Evolutionary conservation across 768 basidiomycete species (phyloP), one percentile per base, ranked within the genome.

Genomic region (Saitozyma sp.): DNA sequence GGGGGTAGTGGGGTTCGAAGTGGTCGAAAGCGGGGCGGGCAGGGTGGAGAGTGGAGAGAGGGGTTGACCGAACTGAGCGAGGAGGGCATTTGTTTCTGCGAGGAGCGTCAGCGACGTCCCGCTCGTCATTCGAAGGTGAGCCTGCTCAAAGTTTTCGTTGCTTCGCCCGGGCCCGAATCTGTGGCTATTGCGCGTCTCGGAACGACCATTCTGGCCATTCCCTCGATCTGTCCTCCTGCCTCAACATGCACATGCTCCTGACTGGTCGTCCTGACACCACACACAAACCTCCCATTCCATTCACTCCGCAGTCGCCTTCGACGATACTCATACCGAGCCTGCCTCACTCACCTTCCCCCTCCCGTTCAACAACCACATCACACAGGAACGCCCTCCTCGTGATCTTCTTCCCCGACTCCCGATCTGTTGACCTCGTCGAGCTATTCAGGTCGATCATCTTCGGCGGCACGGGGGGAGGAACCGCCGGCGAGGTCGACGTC

Each of bases 341-440:
- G 2, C 29, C 17, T 8, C n/a, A 53, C 71, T 50, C 51, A 76
- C 77, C 77, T 55, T 71, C 69, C 66, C 88, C 88, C 45, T 88
- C 86, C 56, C 86, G 87, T 80, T 96, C 92, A 39, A 95, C 88
- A 13, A 95, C 90, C 17, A 95, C 89, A 50, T 90, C 90, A 74
- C 89, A 91, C 75, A 89, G 89, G 79, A 94, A 95, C 29, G 88
- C 89, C 75, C 92, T 88, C 77, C 84, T 88, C 7, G 89, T 93
- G 65, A 86, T 69, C 55, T 81, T 78, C 40, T 80, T 53, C 13
- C 68, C 71, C 8, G 72, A 73, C n/a, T 67, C 65, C 43, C 41
- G 58, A 49, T 78, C 75, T 2, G 68, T 72, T 5, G 75, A 71
- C 48, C 63, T 62, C 3, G 73, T 76, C 8, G 69, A 73, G 62